These are phyloP conservation scores for Erodium chrysanthum DNA, from an alignment of 441 rosid genomes.

Conservation along the genomic window DNA sequence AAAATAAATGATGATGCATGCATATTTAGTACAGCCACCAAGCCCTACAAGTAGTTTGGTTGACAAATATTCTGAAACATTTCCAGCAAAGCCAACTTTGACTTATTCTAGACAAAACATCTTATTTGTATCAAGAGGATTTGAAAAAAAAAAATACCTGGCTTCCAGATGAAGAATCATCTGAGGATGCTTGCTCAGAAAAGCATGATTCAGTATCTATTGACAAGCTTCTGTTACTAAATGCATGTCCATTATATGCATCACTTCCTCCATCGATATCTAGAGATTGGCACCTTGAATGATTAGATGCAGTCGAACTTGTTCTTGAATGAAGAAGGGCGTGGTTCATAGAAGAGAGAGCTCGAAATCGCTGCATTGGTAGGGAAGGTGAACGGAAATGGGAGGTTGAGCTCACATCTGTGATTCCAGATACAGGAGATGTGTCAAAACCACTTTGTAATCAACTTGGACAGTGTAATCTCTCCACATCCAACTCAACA, in stretches of 20 bases:
- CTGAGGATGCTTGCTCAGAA: constrained; percentile 45
- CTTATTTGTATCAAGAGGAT: too few relatives aligned
- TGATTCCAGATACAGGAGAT: constrained; percentile 14
- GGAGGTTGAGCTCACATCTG: constrained; percentile 29
- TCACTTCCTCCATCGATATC: constrained; percentile 33
- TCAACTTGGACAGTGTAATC: too few relatives aligned
- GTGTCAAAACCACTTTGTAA: constrained; percentile 4
- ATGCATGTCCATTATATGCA: constrained; percentile 27
- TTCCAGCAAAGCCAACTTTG: too few relatives aligned
- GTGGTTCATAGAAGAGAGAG: constrained; percentile 34
- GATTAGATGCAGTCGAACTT: constrained; percentile 26
- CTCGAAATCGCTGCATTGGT: constrained; percentile 38
- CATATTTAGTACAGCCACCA: too few relatives aligned
- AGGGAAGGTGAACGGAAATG: constrained; percentile 31
- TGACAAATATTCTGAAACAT: too few relatives aligned
- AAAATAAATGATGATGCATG: too few relatives aligned
- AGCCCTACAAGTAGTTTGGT: too few relatives aligned
- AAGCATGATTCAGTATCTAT: constrained; percentile 37
- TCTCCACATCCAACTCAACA: not conserved
- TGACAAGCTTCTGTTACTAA: constrained; percentile 35
- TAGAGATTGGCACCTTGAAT: constrained; percentile 31
- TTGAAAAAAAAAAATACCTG: constrained; percentile 20
- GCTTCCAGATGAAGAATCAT: constrained; percentile 32
- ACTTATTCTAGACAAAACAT: too few relatives aligned
- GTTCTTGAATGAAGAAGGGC: constrained; percentile 23